Conservation (phyloP, 2,329 filamentous ascomycete genomes). For the Xylariales sp. region DNA sequence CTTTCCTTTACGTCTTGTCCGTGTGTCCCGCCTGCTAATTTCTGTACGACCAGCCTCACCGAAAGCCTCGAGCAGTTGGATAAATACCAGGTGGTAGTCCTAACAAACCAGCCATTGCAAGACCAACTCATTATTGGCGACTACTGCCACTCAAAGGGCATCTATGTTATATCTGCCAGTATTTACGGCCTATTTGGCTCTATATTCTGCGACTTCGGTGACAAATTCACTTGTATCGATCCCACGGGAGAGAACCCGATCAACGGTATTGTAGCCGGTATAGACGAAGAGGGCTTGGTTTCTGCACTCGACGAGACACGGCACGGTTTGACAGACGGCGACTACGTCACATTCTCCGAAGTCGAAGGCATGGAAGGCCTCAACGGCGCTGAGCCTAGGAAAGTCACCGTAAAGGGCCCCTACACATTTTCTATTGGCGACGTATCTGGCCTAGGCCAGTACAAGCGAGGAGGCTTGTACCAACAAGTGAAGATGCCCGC, state of each 20-base stretch:
- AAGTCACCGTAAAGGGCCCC: slow-evolving; percentile 92
- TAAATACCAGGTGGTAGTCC: slow-evolving; percentile 90
- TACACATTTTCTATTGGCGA: slow-evolving; percentile 98
- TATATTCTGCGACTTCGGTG: slow-evolving; percentile 97
- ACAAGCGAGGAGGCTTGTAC: slow-evolving; percentile 88
- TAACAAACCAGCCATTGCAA: slow-evolving; percentile 84
- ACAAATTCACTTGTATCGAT: slow-evolving; percentile 91
- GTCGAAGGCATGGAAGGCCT: slow-evolving; percentile 90
- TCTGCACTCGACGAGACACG: slow-evolving; percentile 94
- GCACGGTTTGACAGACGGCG: slow-evolving; percentile 94
- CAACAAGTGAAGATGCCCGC: slow-evolving; percentile 99
- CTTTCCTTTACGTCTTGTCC: not conserved
- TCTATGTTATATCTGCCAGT: slow-evolving; percentile 88
- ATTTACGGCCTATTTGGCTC: slow-evolving; percentile 94
- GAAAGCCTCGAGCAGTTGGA: slow-evolving; percentile 84
- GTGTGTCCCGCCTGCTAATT: slow-evolving; percentile 21
- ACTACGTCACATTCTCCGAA: slow-evolving; percentile 95
- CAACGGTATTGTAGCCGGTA: slow-evolving; percentile 88
- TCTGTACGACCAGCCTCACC: slow-evolving; percentile 67
- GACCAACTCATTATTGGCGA: slow-evolving; percentile 87
- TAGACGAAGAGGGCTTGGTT: slow-evolving; percentile 89
- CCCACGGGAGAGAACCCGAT: slow-evolving; percentile 89
- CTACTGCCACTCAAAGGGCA: slow-evolving; percentile 93
- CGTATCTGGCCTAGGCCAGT: slow-evolving; percentile 86
- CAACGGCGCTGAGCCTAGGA: slow-evolving; percentile 85